Conservation (phyloP, 2,329 filamentous ascomycete genomes). For the Alternaria sp. region DNA sequence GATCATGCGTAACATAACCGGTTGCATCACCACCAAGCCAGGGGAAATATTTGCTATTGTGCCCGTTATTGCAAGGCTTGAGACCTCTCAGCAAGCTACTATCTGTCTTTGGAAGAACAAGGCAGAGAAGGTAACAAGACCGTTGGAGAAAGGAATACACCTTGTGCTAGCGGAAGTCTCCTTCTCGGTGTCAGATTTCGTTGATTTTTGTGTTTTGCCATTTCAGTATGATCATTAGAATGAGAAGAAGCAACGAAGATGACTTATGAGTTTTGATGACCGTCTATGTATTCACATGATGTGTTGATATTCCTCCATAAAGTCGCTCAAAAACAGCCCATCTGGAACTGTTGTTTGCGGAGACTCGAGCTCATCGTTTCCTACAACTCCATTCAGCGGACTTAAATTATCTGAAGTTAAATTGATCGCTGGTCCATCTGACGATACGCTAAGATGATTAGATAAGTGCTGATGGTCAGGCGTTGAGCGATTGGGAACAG, state of each 20-base stretch:
- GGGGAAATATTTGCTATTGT: slow-evolving; percentile 7
- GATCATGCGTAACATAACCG: slow-evolving; percentile 5
- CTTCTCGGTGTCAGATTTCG: slow-evolving; percentile 2
- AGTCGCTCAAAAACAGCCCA: slow-evolving; percentile 7
- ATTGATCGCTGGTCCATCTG: neutral
- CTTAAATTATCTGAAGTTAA: neutral
- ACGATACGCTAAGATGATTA: neutral
- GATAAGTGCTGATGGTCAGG: neutral
- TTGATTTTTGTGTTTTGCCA: slow-evolving; percentile 4
- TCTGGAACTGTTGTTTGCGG: neutral
- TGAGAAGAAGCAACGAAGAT: neutral
- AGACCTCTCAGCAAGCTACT: slow-evolving; percentile 4
- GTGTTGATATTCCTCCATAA: slow-evolving; percentile 5
- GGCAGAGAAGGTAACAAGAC: slow-evolving; percentile 1
- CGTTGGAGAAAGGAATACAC: slow-evolving; percentile 5
- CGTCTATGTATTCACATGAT: neutral
- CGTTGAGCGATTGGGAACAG: neutral
- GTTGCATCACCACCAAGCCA: slow-evolving; percentile 6
- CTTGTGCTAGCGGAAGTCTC: neutral
- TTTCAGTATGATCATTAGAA: slow-evolving; percentile 1
- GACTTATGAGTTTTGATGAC: neutral
- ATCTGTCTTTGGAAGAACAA: slow-evolving; percentile 7
- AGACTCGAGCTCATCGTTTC: neutral
- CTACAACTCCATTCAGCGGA: neutral
- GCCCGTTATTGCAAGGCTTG: neutral